phyloP scores from a whole-genome alignment of 73 alveolate species.

The Symbiodinium pilosum region DNA sequence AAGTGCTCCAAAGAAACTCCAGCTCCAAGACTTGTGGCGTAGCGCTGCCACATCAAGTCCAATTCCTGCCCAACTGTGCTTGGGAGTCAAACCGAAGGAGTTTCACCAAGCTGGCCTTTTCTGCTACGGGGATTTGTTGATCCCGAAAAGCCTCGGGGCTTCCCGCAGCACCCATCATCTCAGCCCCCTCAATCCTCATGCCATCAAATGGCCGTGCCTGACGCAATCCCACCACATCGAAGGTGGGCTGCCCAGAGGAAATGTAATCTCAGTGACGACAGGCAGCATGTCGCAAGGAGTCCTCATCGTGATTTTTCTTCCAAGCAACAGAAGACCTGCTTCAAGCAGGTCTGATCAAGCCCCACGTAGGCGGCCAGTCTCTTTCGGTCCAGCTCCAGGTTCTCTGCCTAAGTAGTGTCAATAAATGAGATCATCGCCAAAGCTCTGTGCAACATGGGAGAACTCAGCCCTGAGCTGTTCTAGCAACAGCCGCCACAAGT shows the following conservation, averaged over 20 bases:
- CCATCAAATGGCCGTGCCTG: not conserved
- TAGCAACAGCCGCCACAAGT: slow-evolving; percentile 52
- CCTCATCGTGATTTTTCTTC: not conserved
- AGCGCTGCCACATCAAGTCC: slow-evolving; percentile 79
- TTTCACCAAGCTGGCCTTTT: slow-evolving; percentile 7
- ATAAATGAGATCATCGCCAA: not conserved
- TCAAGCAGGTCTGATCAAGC: slow-evolving; percentile 51
- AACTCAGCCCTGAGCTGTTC: not conserved
- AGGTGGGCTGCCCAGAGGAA: slow-evolving; percentile 72
- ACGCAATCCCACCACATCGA: slow-evolving; percentile 57
- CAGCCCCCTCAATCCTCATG: not conserved
- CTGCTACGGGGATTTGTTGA: slow-evolving; percentile 50
- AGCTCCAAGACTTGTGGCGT: slow-evolving; percentile 51
- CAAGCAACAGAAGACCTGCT: slow-evolving; percentile 42
- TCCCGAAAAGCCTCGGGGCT: slow-evolving; percentile 63
- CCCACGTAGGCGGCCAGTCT: slow-evolving; percentile 58
- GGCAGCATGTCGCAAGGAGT: not conserved
- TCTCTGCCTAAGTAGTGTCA: slow-evolving; percentile 26
- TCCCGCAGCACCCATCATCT: not conserved
- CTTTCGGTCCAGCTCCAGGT: slow-evolving; percentile 83
- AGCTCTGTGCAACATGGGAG: not conserved
- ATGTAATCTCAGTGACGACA: slow-evolving; percentile 32
- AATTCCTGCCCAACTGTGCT: not conserved
- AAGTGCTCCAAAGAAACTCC: slow-evolving; percentile 75
- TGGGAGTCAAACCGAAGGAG: not conserved